Base-by-base conservation (phyloP, 176 grass and related monocot genomes). In the Oryza punctata region DNA sequence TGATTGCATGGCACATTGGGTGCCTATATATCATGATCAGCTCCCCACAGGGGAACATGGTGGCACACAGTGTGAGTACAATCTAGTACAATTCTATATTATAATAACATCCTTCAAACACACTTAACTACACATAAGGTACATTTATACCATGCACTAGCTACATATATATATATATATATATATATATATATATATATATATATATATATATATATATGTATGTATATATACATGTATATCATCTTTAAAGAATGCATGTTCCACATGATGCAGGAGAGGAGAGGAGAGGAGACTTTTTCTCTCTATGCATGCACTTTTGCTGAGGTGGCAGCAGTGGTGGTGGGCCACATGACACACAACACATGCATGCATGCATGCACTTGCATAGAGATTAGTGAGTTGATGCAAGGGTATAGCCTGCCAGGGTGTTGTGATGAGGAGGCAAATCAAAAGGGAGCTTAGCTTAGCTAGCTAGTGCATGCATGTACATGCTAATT, bases 391-490 rank as follows among this genome's bases (percentile, higher is more conserved):
- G 57, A 35, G 37, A 82, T 57, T 57, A 57, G 52, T 9, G 52
- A 9, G 16, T 7, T 54, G 49, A 54, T 54, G 50, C 15, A 57
- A 18, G 52, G 18, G 52, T 9, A 21, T 57, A 57, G 52, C 52
- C n/a, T n/a, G n/a, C n/a, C 84, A 90, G 84, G n/a, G 84, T 90
- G 84, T 90, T 74, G 11, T 90, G 68, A 89, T 9, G 70, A 76
- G 84, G 86, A 84, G 57, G 57, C 16, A 61, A 70, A 77, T 52
- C 21, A n/a, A 73, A 30, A 65, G 32, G n/a, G 12, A 70, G 59
- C 5, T 6, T 1, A 54, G 50, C 50, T 54, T 54, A 54, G 50
- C 16, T 54, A 60, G 57, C 57, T 61, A 61, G 57, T 24, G 40
- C 40, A 41, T 41, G 40, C 10, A 41, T 10, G 8, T 61, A 3